Base-by-base conservation (phyloP, 345 rosid species). In the Stellera chamaejasme region DNA sequence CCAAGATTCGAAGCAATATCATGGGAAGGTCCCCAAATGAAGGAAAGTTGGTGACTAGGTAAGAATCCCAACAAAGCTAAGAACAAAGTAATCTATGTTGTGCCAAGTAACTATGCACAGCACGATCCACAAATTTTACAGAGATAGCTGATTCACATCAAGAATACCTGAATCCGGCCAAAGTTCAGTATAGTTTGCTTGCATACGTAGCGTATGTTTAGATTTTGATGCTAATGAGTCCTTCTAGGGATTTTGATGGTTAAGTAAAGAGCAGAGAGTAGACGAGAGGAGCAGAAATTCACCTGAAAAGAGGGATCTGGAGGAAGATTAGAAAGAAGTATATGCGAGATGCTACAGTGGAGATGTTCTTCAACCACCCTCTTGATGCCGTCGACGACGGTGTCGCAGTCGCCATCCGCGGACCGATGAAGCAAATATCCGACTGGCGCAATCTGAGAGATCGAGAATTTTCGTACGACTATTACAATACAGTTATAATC, bases 291-390 rank as follows among this genome's bases (percentile, higher is more conserved):
- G 25, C 7, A 15, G 10, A n/a, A 60, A 48, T 54, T 41, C 51
- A 88, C 97, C 95, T 82, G 84, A 88, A 92, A 65, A 92, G 93
- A 63, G 97, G 98, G 79, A 88, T 73, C 83, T 92, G 98, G 43
- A 92, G 79, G 41, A 92, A 56, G 67, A 92, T 84, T 28, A 88
- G 75, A 63, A 88, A 55, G 83, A 89, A 92, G 75, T 78, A 89
- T 43, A 86, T 58, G 52, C 81, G 76, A 53, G 98, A 71, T 13
- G 97, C 84, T 13, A 72, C 58, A 9, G 82, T 60, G 1, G 90
- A 58, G n/a, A 87, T 67, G 52, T 60, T 82, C 58, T 59, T 71
- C 42, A 69, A 49, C 98, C 92, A 88, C 60, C 88, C 80, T 64
- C 53, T 77, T 44, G 77, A 62, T 65, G 71, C 45, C 15, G 70